Evolutionary conservation across 2,329 filamentous ascomycete genomes (phyloP).

Genomic region (Sporothrix curviconia): DNA sequence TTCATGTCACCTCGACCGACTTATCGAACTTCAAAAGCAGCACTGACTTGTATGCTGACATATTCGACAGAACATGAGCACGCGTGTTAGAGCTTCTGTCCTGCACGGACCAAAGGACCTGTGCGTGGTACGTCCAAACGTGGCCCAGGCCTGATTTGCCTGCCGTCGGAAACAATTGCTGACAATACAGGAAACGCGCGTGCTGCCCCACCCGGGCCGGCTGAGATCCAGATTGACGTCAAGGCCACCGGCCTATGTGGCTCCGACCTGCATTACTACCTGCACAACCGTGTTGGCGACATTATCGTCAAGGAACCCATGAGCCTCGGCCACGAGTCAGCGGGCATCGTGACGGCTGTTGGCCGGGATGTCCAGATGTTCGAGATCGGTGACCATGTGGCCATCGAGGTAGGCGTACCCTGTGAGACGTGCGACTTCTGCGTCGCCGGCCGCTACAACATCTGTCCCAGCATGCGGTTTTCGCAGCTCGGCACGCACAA

Average conservation of each 20-base stretch:
- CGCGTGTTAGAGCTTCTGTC: neutral
- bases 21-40: too few relatives aligned
- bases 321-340: constrained; percentile 55
- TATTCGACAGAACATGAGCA: neutral
- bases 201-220: constrained; percentile 14
- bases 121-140: constrained; percentile 33
- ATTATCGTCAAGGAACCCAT: constrained; percentile 47
- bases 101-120: constrained; percentile 21
- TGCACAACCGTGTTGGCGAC: constrained; percentile 42
- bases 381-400: constrained; percentile 57
- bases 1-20: too few relatives aligned
- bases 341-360: constrained; percentile 51
- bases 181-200: neutral
- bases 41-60: too few relatives aligned
- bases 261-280: constrained; percentile 49
- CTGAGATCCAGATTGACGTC: constrained; percentile 53
- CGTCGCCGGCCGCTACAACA: constrained; percentile 34
- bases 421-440: constrained; percentile 40
- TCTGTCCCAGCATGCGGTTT: constrained; percentile 30
- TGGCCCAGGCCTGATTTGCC: neutral
- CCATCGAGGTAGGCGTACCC: constrained; percentile 59
- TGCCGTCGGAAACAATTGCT: neutral
- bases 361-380: constrained; percentile 51
- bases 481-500: constrained; percentile 22
- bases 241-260: constrained; percentile 55